Base-by-base conservation (phyloP, 108 stramenopile genomes). In the Skeletonema marinoi region DNA sequence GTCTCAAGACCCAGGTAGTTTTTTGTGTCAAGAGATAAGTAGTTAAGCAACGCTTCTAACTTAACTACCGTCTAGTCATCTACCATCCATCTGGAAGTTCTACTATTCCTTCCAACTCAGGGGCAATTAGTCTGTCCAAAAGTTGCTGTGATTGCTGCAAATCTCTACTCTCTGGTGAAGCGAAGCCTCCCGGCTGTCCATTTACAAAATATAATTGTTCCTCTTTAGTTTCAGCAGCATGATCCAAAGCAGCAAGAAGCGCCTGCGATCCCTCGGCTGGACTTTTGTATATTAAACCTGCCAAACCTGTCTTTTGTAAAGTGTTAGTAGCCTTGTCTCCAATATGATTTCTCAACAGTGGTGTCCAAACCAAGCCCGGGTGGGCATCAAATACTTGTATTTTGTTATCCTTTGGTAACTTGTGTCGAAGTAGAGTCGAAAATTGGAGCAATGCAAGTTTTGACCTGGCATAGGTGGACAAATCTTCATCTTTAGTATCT, bases 311-410 rank as follows among this genome's bases (percentile, higher is more conserved):
- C 39, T 29, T 51, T 36, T 71, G 51, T 39, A 82, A 46, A 17
- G 59, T 50, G 14, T 67, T 46, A 29, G 62, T 56, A 17, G 75
- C 75, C 66, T 11, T 71, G 31, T 68, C 60, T 21, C 75, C 75
- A 42, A 77, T 77, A 50, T 77, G 75, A 60, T 73, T 69, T 19
- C 82, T 65, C n/a, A 82, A 56, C 8, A 82, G 61, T 9, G 82
- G 71, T 31, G 82, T 82, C 82, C 82, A 82, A 17, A 82, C 82
- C 75, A 82, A 73, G 31, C 82, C 82, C 6, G 82, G 82, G 38
- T 82, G 82, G 5, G 75, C 82, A 46, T 82, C 75, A 46, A 63
- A 17, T 39, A 82, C 63, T 68, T 44, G 63, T 38, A 82, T 60
- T 6, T 29, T 12, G 29, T 33, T 58, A 51, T 21, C 29, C 6